phyloP scores from a whole-genome alignment of 352 stramenopile genomes.

The Pythium vanterpoolii region DNA sequence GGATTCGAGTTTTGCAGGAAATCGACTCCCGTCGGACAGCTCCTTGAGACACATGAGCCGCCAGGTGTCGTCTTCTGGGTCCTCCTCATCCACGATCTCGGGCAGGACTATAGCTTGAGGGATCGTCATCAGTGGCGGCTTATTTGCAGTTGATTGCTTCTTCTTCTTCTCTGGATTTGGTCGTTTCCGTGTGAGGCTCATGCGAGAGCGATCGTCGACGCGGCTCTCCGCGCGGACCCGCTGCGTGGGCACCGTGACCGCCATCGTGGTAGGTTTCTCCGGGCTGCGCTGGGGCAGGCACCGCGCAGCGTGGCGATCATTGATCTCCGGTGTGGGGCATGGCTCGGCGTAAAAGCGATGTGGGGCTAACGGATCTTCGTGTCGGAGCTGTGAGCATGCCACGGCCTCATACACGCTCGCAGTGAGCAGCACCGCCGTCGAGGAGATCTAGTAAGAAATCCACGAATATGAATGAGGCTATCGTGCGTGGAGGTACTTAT shows the following conservation, averaged over 20 bases:
- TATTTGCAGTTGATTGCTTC: not conserved
- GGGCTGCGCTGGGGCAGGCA: constrained; percentile 37
- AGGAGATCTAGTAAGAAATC: constrained; percentile 16
- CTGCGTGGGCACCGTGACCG: not conserved
- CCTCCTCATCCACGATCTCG: constrained; percentile 13
- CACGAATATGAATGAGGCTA: not conserved
- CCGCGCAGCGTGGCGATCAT: constrained; percentile 47
- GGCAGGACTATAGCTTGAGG: constrained; percentile 16
- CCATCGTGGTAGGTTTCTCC: constrained; percentile 21
- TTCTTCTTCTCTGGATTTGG: constrained; percentile 17
- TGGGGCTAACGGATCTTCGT: constrained; percentile 19
- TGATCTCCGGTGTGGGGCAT: constrained; percentile 22
- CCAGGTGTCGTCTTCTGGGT: constrained; percentile 15
- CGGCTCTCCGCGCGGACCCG: constrained; percentile 4
- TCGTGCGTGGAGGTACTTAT: too few relatives aligned
- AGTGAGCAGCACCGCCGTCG: constrained; percentile 25
- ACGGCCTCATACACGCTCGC: constrained; percentile 42
- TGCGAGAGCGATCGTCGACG: constrained; percentile 8
- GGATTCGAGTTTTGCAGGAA: not conserved
- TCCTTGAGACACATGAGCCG: constrained; percentile 20
- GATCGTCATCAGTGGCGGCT: constrained; percentile 8
- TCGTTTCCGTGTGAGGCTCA: constrained; percentile 6
- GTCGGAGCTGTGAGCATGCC: constrained; percentile 25
- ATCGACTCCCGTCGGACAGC: not conserved
- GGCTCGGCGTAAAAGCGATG: constrained; percentile 27